These are phyloP conservation scores for Myrica gale DNA, from an alignment of 306 rosid species.

Conservation along the genomic window DNA sequence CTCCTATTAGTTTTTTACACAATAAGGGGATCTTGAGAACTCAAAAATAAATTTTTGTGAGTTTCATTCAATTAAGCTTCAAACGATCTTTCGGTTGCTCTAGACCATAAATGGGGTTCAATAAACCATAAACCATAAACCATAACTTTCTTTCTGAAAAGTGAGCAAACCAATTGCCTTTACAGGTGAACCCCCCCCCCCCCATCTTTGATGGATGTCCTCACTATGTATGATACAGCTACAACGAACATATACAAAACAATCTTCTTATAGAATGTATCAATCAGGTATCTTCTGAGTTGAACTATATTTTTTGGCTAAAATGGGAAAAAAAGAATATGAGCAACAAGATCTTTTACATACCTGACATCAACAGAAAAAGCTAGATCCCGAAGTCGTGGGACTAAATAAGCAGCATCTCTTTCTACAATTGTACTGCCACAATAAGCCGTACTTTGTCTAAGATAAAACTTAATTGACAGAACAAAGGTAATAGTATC, in stretches of 20 bases:
- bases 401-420: constrained; percentile 74
- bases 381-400: constrained; percentile 86
- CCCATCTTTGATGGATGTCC: not conserved
- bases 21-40: not conserved
- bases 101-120: not conserved
- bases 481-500: not conserved
- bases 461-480: not conserved
- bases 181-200: not conserved
- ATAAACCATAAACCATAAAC: not conserved
- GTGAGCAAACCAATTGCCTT: not conserved
- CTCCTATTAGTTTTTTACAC: not conserved
- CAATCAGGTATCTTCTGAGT: not conserved
- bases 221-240: not conserved
- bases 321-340: not conserved
- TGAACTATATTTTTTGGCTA: not conserved
- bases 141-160: not conserved
- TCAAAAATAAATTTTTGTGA: not conserved
- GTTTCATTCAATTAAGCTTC: not conserved
- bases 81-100: not conserved
- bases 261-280: not conserved
- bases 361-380: constrained; percentile 86
- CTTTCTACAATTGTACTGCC: constrained; percentile 75
- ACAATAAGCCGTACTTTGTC: constrained; percentile 12
- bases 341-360: constrained; percentile 22
- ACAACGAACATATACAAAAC: not conserved